phyloP scores from a whole-genome alignment of 768 basidiomycete genomes.

The Russula compacta region DNA sequence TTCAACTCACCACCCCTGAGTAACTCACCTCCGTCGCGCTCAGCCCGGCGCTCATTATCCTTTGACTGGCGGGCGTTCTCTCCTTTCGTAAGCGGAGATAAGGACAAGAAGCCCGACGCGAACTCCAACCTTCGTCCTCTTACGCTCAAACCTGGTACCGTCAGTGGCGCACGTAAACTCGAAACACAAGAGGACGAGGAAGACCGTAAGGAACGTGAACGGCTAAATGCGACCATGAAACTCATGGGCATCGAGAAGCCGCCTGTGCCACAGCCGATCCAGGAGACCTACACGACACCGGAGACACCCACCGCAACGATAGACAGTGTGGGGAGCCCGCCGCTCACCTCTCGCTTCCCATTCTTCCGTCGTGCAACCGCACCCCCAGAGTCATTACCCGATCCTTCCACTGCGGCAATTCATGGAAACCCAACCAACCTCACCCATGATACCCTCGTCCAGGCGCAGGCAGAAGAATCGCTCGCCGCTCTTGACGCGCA shows the following conservation, averaged over 20 bases:
- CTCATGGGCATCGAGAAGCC: slow-evolving; percentile 83
- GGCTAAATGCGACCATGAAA: slow-evolving; percentile 86
- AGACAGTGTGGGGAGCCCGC: slow-evolving; percentile 26
- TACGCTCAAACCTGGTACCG: slow-evolving; percentile 58
- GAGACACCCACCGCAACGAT: slow-evolving; percentile 22
- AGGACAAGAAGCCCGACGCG: slow-evolving; percentile 56
- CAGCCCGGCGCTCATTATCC: slow-evolving; percentile 68
- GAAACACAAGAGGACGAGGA: slow-evolving; percentile 91
- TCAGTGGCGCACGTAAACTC: slow-evolving; percentile 64
- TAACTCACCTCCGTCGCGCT: slow-evolving; percentile 21
- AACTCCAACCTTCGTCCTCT: slow-evolving; percentile 53
- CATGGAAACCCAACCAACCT: slow-evolving; percentile 33
- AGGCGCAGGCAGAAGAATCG: slow-evolving; percentile 66
- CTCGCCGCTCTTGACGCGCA: slow-evolving; percentile 74
- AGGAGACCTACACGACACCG: slow-evolving; percentile 36
- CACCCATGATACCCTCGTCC: slow-evolving; percentile 69
- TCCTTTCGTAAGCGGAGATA: slow-evolving; percentile 57
- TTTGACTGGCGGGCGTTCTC: slow-evolving; percentile 79
- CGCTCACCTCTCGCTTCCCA: slow-evolving; percentile 47
- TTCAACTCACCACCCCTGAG: slow-evolving; percentile 25
- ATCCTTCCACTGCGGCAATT: slow-evolving; percentile 35
- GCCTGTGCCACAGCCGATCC: slow-evolving; percentile 33
- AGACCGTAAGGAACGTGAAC: slow-evolving; percentile 77
- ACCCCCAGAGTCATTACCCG: slow-evolving; percentile 40
- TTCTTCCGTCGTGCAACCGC: slow-evolving; percentile 55